Conservation (phyloP, 371 early-diverging fungal species). For the Mycotypha africana region DNA sequence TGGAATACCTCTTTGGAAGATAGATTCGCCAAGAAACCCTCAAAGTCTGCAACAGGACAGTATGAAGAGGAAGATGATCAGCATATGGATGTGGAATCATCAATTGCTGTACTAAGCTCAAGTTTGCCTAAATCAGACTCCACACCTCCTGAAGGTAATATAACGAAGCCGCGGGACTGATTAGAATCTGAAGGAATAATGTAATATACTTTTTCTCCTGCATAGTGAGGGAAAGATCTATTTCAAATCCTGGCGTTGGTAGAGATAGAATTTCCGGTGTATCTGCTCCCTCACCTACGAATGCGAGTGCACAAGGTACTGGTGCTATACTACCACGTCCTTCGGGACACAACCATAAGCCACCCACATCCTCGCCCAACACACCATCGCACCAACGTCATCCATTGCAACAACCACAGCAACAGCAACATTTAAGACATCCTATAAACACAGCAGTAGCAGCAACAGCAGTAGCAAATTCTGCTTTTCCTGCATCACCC, state of each 20-base stretch:
- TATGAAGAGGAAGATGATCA: constrained; percentile 7
- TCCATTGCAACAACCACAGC: no score
- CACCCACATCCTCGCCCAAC: background rate
- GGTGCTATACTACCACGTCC: constrained; percentile 44
- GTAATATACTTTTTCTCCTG: no score
- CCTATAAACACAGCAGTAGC: constrained; percentile 16
- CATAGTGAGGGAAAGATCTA: constrained; percentile 21
- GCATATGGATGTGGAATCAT: constrained; percentile 38
- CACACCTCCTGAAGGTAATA: constrained; percentile 20
- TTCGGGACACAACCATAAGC: constrained; percentile 20
- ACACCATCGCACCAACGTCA: constrained; percentile 15
- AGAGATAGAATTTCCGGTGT: constrained; percentile 22
- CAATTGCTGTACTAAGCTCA: constrained; percentile 60
- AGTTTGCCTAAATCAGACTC: constrained; percentile 56
- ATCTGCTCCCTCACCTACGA: no score
- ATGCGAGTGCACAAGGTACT: no score
- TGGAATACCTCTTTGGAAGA: constrained; percentile 52
- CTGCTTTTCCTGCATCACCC: no score
- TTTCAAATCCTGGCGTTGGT: constrained; percentile 14
- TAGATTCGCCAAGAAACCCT: constrained; percentile 4
- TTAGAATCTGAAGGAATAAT: no score
- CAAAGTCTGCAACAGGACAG: no score
- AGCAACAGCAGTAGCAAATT: no score
- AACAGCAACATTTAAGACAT: no score
- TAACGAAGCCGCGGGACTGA: no score